Percentiles rank a stretch among this genome's conserved stretches.
Evolutionary conservation across 306 rosid genomes (phyloP).

Genomic region (Acacia crassicarpa): DNA sequence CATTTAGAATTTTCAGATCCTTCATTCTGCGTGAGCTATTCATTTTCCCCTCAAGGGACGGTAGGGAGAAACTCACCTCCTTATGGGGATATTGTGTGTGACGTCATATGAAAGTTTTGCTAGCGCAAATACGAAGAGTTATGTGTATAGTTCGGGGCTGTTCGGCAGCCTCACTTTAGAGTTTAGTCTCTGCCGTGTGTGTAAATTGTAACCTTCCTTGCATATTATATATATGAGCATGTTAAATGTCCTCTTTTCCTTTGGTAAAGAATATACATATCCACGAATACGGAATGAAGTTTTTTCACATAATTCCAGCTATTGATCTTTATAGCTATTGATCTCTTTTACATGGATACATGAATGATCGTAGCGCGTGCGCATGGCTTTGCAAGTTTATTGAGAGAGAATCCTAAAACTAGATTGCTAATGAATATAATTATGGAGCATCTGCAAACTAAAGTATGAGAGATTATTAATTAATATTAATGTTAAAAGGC

Average conservation of each 20-base stretch:
- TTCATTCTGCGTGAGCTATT: not conserved
- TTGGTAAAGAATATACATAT: too few relatives aligned
- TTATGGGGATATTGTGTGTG: not conserved
- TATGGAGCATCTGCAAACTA: not conserved
- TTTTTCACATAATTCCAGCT: not conserved
- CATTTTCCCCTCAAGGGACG: not conserved
- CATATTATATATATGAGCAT: not conserved
- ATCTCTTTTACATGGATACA: not conserved
- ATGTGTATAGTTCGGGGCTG: not conserved
- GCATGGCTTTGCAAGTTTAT: not conserved
- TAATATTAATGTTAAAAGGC: not conserved
- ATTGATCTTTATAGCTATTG: not conserved
- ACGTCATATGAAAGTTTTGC: not conserved
- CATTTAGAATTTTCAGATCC: not conserved
- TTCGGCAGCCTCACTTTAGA: not conserved
- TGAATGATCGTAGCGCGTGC: not conserved
- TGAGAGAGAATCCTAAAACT: not conserved
- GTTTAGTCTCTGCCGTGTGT: not conserved
- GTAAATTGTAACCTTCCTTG: not conserved
- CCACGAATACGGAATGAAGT: not conserved
- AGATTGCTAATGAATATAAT: not conserved
- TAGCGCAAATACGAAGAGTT: not conserved
- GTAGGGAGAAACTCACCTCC: not conserved
- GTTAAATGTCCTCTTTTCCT: too few relatives aligned
- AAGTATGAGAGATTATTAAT: not conserved